Percentiles rank a stretch among this genome's conserved stretches.
phyloP scores from a whole-genome alignment of 805 yeast species.

The Metschnikowia aberdeeniae region DNA sequence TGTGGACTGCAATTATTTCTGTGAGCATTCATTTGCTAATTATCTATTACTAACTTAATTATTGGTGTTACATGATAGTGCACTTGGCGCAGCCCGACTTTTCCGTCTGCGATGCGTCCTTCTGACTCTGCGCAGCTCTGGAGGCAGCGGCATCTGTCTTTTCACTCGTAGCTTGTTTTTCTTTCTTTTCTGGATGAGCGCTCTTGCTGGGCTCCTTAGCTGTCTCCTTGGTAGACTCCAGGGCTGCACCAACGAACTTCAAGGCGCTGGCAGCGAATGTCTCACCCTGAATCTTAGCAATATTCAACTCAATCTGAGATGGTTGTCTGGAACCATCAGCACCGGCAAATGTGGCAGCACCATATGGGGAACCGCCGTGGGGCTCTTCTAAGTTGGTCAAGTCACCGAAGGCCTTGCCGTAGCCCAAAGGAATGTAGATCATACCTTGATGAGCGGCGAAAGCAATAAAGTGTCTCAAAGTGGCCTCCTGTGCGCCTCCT shows the following conservation, averaged over 20 bases:
- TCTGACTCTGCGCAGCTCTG: constrained; percentile 12
- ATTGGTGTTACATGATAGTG: constrained; percentile 9
- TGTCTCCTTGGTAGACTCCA: background rate
- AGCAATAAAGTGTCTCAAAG: constrained; percentile 61
- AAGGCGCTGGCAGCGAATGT: constrained; percentile 40
- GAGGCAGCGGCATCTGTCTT: constrained; percentile 2
- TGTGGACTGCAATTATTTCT: background rate
- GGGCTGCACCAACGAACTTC: constrained; percentile 19
- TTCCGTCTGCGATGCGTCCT: constrained; percentile 5
- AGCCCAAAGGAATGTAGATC: constrained; percentile 76
- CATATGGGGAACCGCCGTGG: constrained; percentile 84
- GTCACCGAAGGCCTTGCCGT: constrained; percentile 51
- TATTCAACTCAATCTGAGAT: constrained; percentile 54
- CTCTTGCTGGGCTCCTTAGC: background rate
- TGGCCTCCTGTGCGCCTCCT: constrained; percentile 82
- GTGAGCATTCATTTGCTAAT: background rate
- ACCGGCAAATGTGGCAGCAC: constrained; percentile 79
- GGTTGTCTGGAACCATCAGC: constrained; percentile 73
- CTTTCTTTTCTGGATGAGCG: background rate
- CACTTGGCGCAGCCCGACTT: constrained; percentile 16
- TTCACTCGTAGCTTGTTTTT: background rate
- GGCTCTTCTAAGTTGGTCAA: constrained; percentile 55
- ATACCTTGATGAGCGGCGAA: constrained; percentile 76
- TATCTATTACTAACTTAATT: background rate
- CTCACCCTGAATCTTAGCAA: constrained; percentile 67